phyloP scores from a whole-genome alignment of 352 stramenopile species.

The Elongisporangium undulatum region DNA sequence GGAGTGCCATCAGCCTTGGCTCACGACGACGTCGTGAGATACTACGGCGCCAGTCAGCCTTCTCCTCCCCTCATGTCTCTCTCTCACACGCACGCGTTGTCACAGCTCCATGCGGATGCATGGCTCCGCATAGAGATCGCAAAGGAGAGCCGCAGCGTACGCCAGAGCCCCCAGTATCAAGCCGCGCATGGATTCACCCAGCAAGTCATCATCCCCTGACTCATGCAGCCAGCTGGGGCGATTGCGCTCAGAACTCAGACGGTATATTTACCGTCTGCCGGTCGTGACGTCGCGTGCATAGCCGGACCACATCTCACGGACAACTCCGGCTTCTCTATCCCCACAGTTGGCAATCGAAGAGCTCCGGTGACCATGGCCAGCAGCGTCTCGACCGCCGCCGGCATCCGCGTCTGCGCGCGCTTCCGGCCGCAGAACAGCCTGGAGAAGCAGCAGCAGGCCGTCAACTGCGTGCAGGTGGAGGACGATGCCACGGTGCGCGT shows the following conservation, averaged over 20 bases:
- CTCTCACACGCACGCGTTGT: not conserved
- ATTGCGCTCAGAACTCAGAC: not conserved
- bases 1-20: not conserved
- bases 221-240: too few relatives aligned
- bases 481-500: constrained; percentile 40
- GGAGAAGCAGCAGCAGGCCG: constrained; percentile 59
- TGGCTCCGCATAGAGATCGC: too few relatives aligned
- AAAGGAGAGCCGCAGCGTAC: not conserved
- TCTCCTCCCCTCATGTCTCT: too few relatives aligned
- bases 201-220: not conserved
- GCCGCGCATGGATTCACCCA: not conserved
- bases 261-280: not conserved
- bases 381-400: constrained; percentile 15
- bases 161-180: not conserved
- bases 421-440: constrained; percentile 80
- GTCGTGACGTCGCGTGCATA: not conserved
- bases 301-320: not conserved
- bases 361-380: not conserved
- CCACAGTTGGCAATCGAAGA: not conserved
- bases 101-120: not conserved
- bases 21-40: not conserved
- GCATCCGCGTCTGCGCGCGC: constrained; percentile 64
- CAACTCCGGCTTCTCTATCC: not conserved
- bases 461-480: constrained; percentile 53
- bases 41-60: too few relatives aligned